Base-by-base conservation (phyloP, 2,329 filamentous ascomycete genomes). In the Trichoderma breve region DNA sequence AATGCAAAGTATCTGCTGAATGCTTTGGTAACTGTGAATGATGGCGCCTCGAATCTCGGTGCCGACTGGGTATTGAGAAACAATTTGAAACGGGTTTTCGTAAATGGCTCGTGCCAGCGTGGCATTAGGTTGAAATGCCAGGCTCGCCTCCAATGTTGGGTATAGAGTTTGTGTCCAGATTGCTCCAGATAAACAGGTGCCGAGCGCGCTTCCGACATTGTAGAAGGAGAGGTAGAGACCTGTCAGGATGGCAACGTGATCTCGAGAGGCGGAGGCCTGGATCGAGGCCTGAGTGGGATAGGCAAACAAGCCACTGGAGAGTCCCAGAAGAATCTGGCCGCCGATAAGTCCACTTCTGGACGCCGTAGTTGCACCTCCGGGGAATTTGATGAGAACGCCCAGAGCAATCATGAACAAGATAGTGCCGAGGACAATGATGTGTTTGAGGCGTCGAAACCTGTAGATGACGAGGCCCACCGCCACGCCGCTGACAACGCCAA, bases 271-370 rank as follows among this genome's bases (percentile, higher is more conserved):
- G 0, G 81, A 81, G 0, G 82, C 80, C 58, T 83, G 82, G 47
- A 83, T 82, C 1, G 81, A 82, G 0, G 81, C 82, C 63, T 83
- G 81, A 0, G 81, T 82, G 0, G 82, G 82, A 66, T 82, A 83
- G 0, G 82, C 80, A 75, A 90, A 90, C 71, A 90, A 79, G 1
- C 88, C 89, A 12, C 87, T 88, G 0, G 87, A 87, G 55, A 90
- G 81, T 57, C 88, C 88, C 3, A 90, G 81, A 2, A 90, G 78
- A 2, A 90, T 79, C 74, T 90, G 87, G 0, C 83, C 87, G 2
- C 84, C 84, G 63, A 90, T 84, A 21, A 90, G 82, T 2, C 88
- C 89, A 0, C 83, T 81, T 55, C 86, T 81, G 3, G 81, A 82
- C 0, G 80, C 77, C 0, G 75, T 43, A 2, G 78, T 81, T 0